Base-by-base conservation (phyloP, 108 stramenopile species). In the Craspedostauros australis region DNA sequence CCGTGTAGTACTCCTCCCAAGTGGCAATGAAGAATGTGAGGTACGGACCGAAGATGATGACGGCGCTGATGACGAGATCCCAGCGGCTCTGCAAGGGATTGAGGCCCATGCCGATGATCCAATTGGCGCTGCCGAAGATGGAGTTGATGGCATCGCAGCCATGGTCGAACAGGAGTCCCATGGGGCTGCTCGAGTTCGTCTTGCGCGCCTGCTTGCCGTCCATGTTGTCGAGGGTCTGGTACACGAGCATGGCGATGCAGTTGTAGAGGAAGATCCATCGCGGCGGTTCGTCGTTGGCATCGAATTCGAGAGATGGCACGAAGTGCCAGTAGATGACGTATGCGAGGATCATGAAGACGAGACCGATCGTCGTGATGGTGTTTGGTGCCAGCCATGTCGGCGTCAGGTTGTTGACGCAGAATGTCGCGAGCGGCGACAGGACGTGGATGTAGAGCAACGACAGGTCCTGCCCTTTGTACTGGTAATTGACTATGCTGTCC, bases 161-260 rank as follows among this genome's bases (percentile, higher is more conserved):
- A 62, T 99, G 98, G 70, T 99, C 98, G 59, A 97, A 96, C 22
- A 99, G 62, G 45, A 96, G 74, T 5, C 98, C 98, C 32, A 99
- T 55, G 0, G 98, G 95, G 48, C 80, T 83, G 39, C 84, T 82
- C 20, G 81, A 79, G 36, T 70, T 70, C 2, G 98, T 99, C 30
- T 88, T 68, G 38, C 96, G 72, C 1, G 96, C 94, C 62, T 99
- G 98, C 62, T 97, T 99, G 21, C 98, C 98, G 67, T 99, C 98
- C 84, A 99, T 96, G 50, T 94, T 94, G 76, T 99, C 98, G 38
- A 99, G 62, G 23, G 95, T 97, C 63, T 98, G 95, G 62, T 97
- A 95, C 49, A 94, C 82, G 41, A 97, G 77, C 71, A 96, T 72
- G 24, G 82, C 70, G n/a, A 65, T 59, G n/a, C 69, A 91, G 41